These are phyloP conservation scores for Phytophthora sojae DNA, from an alignment of 352 stramenopile species.

Conservation along the genomic window DNA sequence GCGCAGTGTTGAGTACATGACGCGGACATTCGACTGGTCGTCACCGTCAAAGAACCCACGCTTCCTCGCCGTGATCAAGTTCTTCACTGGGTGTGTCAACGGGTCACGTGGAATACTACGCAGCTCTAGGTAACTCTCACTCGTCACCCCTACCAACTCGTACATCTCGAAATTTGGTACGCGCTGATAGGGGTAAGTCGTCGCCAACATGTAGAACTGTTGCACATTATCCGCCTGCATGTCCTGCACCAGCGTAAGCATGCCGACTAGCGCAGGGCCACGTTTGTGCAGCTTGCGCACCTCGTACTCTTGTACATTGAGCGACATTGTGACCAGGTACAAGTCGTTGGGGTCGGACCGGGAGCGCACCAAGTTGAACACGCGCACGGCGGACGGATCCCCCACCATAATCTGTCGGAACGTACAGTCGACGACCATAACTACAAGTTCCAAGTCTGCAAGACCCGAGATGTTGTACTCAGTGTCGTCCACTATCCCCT, in stretches of 20 bases:
- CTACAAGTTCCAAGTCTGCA: constrained; percentile 43
- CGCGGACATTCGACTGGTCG: constrained; percentile 35
- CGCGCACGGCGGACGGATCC: constrained; percentile 22
- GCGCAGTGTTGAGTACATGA: constrained; percentile 28
- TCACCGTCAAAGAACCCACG: constrained; percentile 42
- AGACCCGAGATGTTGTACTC: constrained; percentile 49
- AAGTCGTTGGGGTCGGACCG: constrained; percentile 22
- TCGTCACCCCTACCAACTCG: constrained; percentile 25
- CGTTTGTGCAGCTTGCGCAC: constrained; percentile 25
- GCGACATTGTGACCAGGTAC: constrained; percentile 30
- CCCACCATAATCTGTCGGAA: constrained; percentile 30
- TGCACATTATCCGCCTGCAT: constrained; percentile 33
- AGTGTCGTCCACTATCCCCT: constrained; percentile 28
- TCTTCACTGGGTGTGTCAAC: constrained; percentile 32
- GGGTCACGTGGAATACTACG: constrained; percentile 24
- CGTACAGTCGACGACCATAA: constrained; percentile 55
- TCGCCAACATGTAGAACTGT: constrained; percentile 38
- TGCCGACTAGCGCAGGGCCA: constrained; percentile 34
- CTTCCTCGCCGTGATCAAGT: constrained; percentile 37
- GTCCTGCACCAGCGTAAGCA: constrained; percentile 36
- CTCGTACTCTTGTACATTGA: constrained; percentile 47
- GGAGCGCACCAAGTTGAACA: constrained; percentile 46
- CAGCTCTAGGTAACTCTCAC: constrained; percentile 32
- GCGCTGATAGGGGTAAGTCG: constrained; percentile 42
- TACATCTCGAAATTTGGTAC: constrained; percentile 42